Conservation (phyloP, 805 yeast genomes). For the Candida arabinofermentans region DNA sequence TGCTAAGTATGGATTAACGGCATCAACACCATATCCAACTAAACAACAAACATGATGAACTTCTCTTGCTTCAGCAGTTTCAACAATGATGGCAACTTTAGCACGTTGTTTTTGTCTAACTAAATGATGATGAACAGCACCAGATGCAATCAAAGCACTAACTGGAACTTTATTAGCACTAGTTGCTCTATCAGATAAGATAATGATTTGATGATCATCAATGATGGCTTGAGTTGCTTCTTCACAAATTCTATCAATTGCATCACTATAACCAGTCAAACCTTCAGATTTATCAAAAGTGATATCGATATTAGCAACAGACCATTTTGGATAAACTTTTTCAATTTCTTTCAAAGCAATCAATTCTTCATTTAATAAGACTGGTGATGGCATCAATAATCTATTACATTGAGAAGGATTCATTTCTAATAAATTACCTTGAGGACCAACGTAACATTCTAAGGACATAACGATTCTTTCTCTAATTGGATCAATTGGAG, state of each 20-base stretch:
- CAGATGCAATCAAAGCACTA: conserved; percentile 87
- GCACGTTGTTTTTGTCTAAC: conserved; percentile 96
- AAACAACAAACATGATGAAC: conserved; percentile 94
- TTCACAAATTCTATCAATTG: conserved; percentile 81
- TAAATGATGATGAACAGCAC: conserved; percentile 95
- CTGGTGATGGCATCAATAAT: conserved; percentile 76
- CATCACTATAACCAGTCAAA: conserved; percentile 74
- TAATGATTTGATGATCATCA: conserved; percentile 65
- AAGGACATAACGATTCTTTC: conserved; percentile 96
- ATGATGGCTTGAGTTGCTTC: conserved; percentile 85
- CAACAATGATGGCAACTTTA: conserved; percentile 85
- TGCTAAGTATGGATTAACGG: conserved; percentile 88
- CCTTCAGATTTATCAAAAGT: conserved; percentile 85
- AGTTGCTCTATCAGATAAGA: conserved; percentile 69
- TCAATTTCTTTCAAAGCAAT: conserved; percentile 69
- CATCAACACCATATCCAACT: conserved; percentile 97
- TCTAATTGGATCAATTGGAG: conserved; percentile 97
- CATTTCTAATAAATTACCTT: conserved; percentile 92
- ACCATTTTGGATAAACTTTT: conserved; percentile 82
- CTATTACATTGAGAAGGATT: conserved; percentile 89
- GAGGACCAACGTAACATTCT: conserved; percentile 98
- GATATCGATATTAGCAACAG: conserved; percentile 76
- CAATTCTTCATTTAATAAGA: conserved; percentile 69
- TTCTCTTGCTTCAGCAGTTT: conserved; percentile 96
- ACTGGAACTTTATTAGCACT: conserved; percentile 66